These are phyloP conservation scores for Barbarea vulgaris DNA, from an alignment of 345 rosid genomes.

Conservation along the genomic window DNA sequence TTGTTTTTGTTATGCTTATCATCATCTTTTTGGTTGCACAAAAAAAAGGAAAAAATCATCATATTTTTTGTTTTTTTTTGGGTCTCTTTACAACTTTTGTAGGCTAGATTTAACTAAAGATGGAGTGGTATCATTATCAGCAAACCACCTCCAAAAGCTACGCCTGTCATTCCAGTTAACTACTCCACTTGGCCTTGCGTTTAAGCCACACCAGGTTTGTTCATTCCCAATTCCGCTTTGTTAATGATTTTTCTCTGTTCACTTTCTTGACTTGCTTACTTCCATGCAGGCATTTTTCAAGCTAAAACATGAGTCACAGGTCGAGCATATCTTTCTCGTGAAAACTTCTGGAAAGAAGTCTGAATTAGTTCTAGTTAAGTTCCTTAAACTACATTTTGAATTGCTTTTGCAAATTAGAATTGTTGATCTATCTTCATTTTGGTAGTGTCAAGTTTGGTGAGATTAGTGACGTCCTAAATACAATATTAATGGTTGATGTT, in stretches of 20 bases:
- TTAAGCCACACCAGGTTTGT: constrained; percentile 95
- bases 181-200: constrained; percentile 65
- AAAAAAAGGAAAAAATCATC: too few species aligned
- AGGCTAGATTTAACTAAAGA: constrained; percentile 81
- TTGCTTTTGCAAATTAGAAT: not conserved
- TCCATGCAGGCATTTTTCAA: constrained; percentile 81
- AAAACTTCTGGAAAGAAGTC: constrained; percentile 72
- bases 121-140: constrained; percentile 64
- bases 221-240: constrained; percentile 1
- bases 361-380: constrained; percentile 81
- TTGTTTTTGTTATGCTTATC: constrained; percentile 14
- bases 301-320: constrained; percentile 81
- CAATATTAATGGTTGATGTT: constrained; percentile 13
- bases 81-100: constrained; percentile 13
- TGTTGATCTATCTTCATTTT: not conserved
- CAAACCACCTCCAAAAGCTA: constrained; percentile 96
- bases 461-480: not conserved
- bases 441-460: not conserved
- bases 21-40: not conserved
- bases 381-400: constrained; percentile 15
- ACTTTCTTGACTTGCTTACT: constrained; percentile 40
- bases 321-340: constrained; percentile 85
- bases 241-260: constrained; percentile 5
- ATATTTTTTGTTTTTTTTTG: constrained; percentile 5
- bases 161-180: constrained; percentile 72